Evolutionary conservation across 2,329 filamentous ascomycete species (phyloP).

Genomic region (Lecanicillium sp.): DNA sequence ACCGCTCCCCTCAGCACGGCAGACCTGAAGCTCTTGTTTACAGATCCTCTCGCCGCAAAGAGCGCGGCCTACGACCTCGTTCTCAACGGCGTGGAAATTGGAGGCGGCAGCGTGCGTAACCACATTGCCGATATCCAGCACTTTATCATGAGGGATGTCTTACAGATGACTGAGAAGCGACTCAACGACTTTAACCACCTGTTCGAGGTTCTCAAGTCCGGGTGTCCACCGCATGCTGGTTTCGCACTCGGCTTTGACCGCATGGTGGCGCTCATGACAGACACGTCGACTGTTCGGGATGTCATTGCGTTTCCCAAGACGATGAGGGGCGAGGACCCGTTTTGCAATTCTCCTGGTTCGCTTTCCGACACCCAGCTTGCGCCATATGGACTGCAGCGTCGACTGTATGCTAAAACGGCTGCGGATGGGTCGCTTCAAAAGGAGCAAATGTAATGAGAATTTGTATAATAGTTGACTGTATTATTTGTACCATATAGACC

Average conservation of each 20-base stretch:
- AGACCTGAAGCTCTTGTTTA: slow-evolving; percentile 69
- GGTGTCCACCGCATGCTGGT: slow-evolving; percentile 91
- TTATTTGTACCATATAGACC: no score
- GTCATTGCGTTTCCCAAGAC: slow-evolving; percentile 97
- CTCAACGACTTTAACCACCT: slow-evolving; percentile 81
- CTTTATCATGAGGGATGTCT: slow-evolving; percentile 73
- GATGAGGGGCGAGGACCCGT: slow-evolving; percentile 77
- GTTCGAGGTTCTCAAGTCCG: slow-evolving; percentile 70
- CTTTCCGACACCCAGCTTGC: slow-evolving; percentile 51
- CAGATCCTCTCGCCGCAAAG: slow-evolving; percentile 61
- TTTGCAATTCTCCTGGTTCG: slow-evolving; percentile 69
- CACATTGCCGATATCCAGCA: slow-evolving; percentile 78
- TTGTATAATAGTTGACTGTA: no score
- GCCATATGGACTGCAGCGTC: slow-evolving; percentile 37
- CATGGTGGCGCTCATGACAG: slow-evolving; percentile 71
- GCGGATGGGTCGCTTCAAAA: no score
- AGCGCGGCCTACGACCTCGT: slow-evolving; percentile 96
- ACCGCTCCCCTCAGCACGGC: slow-evolving; percentile 70
- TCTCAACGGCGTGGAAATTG: slow-evolving; percentile 89
- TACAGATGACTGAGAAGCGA: slow-evolving; percentile 66
- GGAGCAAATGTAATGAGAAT: no score
- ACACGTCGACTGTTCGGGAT: slow-evolving; percentile 71
- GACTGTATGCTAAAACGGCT: no score
- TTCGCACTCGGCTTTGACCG: slow-evolving; percentile 91
- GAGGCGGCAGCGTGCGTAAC: slow-evolving; percentile 87